Evolutionary conservation across 2,329 filamentous ascomycete genomes (phyloP).

Genomic region (Aureobasidium sp.): DNA sequence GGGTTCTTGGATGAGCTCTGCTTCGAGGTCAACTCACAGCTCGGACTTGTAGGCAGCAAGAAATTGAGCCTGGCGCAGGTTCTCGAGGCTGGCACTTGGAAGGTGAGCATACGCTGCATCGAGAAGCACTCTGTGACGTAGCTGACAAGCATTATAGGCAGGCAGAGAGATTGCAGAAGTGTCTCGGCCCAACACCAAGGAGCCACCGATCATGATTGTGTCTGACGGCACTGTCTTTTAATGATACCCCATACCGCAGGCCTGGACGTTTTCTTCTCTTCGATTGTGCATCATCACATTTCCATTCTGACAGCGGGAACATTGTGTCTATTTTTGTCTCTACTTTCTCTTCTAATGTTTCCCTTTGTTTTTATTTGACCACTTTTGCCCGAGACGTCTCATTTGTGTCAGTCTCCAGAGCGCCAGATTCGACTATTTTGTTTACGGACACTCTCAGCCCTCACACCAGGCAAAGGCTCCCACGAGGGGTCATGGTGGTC

Average conservation of each 20-base stretch:
- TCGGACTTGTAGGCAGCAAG: conserved; percentile 64
- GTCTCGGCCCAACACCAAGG: conserved; percentile 89
- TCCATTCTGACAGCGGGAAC: conserved; percentile 6
- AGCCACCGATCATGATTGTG: conserved; percentile 91
- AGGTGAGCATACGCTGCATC: conserved; percentile 52
- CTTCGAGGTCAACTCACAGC: conserved; percentile 58
- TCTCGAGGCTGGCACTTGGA: conserved; percentile 95
- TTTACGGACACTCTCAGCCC: too few species aligned
- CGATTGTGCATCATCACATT: conserved; percentile 10
- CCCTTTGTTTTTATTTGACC: neutral
- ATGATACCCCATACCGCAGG: conserved; percentile 32
- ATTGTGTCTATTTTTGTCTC: conserved; percentile 2
- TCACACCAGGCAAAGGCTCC: too few species aligned
- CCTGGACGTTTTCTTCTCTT: conserved; percentile 10
- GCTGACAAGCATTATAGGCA: conserved; percentile 50
- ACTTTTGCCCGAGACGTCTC: neutral
- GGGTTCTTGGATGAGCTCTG: conserved; percentile 67
- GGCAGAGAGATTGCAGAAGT: conserved; percentile 94
- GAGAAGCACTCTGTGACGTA: conserved; percentile 20
- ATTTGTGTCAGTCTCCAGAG: neutral
- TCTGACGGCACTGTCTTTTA: conserved; percentile 96
- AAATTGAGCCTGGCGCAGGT: conserved; percentile 75
- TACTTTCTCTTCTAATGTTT: conserved; percentile 12
- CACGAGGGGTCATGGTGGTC: too few species aligned
- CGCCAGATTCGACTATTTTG: too few species aligned